A percentile compares a stretch with the other conserved stretches of the same genome.
Conservation (phyloP, 2,329 filamentous ascomycete species). For the Phialocephala subalpina region DNA sequence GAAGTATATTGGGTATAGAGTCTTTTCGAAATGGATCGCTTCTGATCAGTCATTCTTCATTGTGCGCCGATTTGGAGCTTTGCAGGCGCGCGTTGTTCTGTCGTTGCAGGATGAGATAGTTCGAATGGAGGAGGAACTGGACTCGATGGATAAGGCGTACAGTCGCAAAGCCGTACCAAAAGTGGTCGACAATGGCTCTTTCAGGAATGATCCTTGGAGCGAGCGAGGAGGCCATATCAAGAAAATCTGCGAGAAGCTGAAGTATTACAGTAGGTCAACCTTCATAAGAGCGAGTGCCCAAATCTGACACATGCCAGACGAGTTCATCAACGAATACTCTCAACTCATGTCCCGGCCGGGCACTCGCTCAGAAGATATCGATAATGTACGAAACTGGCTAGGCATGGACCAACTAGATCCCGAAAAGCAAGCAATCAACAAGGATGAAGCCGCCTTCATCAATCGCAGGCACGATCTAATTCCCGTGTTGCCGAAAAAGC, state of each 20-base stretch:
- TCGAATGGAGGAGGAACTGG: constrained; percentile 16
- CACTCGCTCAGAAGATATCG: too few relatives aligned
- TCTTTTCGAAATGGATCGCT: constrained; percentile 16
- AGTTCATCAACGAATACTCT: too few relatives aligned
- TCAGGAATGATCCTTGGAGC: constrained; percentile 11
- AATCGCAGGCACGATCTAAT: too few relatives aligned
- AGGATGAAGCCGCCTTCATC: not conserved
- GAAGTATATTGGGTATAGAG: not conserved
- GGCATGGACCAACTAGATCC: too few relatives aligned
- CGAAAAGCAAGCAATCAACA: too few relatives aligned
- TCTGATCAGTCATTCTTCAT: constrained; percentile 22
- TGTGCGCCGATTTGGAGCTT: constrained; percentile 13
- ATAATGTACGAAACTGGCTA: too few relatives aligned
- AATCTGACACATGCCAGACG: too few relatives aligned
- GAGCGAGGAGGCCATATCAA: not conserved
- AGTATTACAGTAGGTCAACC: not conserved
- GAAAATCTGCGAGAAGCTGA: not conserved
- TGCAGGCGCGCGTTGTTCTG: constrained; percentile 21
- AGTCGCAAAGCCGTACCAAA: not conserved
- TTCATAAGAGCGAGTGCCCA: too few relatives aligned
- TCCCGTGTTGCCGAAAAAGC: not conserved
- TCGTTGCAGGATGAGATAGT: constrained; percentile 20
- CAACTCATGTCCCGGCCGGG: too few relatives aligned
- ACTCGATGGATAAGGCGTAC: not conserved
- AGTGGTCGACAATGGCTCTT: constrained; percentile 17